These are phyloP conservation scores for Syncephalastrum sp. DNA, from an alignment of 371 early-diverging fungal genomes.

Conservation along the genomic window DNA sequence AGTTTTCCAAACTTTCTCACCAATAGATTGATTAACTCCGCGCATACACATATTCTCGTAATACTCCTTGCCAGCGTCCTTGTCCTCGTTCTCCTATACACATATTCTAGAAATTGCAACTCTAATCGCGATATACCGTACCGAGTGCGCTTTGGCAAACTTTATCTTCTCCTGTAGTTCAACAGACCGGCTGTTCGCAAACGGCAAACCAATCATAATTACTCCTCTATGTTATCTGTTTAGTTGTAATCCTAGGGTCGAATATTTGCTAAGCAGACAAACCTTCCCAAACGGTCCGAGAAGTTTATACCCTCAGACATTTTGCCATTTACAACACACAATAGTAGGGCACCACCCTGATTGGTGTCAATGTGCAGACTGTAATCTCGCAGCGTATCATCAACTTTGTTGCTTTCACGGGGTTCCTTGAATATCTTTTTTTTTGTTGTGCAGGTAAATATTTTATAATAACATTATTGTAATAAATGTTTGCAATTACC, in stretches of 20 bases:
- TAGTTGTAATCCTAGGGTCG: not conserved
- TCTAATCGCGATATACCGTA: conserved; percentile 6
- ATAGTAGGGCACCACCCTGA: conserved; percentile 75
- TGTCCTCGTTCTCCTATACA: not conserved
- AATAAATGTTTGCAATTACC: conserved; percentile 24
- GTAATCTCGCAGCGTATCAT: conserved; percentile 62
- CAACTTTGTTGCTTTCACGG: conserved; percentile 55
- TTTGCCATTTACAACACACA: conserved; percentile 96
- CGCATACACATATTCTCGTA: conserved; percentile 95
- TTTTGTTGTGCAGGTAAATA: too few species aligned
- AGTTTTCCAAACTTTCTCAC: conserved; percentile 27
- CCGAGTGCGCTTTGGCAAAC: conserved; percentile 47
- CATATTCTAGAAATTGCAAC: too few species aligned
- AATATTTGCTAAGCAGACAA: not conserved
- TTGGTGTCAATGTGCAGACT: conserved; percentile 39
- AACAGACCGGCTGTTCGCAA: conserved; percentile 68
- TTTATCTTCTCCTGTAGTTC: conserved; percentile 81
- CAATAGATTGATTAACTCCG: conserved; percentile 96
- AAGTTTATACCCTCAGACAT: conserved; percentile 99
- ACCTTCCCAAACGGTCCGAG: conserved; percentile 83
- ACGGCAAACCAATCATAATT: conserved; percentile 90
- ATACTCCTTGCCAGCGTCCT: conserved; percentile 64
- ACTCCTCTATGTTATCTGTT: conserved; percentile 54
- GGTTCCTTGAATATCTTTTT: conserved; percentile 70
- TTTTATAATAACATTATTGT: too few species aligned